Base-by-base conservation (phyloP, 2,329 filamentous ascomycete genomes). In the Ceratocystis papillata region DNA sequence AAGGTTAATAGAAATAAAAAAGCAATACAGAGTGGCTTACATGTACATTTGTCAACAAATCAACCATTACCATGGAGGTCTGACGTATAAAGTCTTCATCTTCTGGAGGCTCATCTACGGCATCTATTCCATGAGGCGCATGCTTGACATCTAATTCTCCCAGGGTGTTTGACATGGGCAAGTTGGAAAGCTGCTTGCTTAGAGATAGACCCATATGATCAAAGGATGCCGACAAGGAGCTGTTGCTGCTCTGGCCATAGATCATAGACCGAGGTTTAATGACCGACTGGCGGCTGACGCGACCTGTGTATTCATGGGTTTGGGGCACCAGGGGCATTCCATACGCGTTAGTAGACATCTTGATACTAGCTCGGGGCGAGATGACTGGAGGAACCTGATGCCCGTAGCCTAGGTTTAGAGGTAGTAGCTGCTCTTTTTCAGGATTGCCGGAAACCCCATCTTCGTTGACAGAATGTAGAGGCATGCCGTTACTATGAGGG, bases 21-120 rank as follows among this genome's bases (percentile, higher is more conserved):
- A 53, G 76, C 80, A 70, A 62, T 5, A 30, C 37, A 41, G 4
- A 3, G 22, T 30, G 25, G 41, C 59, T 50, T 66, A 62, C 65
- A 46, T 62, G 30, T n/a, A 66, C 37, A 22, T 66, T 66, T 12
- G 65, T 66, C 33, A 62, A n/a, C 6, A 66, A 20, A 46, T 66
- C 65, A 22, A 62, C 59, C 22, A 50, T 62, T n/a, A 66, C 41
- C 30, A 62, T 53, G 1, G 65, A 66, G 33, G 33, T 45, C 25
- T 66, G 41, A 8, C 61, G 61, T 15, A 63, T 63, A 33, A 45
- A 33, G 33, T 50, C 44, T 63, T 63, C 61, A n/a, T 50, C 28
- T 30, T 15, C 44, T 10, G 17, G 22, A 8, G 3, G 25, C 20
- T 48, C 33, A 12, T 33, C 44, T 10, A 41, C 10, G 10, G 37